Evolutionary conservation across 2,329 filamentous ascomycete genomes (phyloP).

Genomic region (Aspergillus brunneoviolaceus): DNA sequence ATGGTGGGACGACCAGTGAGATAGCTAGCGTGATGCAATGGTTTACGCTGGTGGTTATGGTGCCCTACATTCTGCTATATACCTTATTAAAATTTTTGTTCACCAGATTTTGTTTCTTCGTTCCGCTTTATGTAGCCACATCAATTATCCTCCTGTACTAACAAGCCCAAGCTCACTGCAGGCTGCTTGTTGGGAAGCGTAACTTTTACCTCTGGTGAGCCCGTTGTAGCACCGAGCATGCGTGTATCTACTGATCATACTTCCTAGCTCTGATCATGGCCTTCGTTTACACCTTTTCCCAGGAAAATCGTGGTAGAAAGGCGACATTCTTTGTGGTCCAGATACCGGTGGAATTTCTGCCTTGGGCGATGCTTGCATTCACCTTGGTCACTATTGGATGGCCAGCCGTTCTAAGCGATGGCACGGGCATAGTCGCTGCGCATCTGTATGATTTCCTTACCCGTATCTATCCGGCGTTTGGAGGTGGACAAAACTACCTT

Average conservation of each 20-base stretch:
- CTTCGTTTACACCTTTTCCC: constrained; percentile 78
- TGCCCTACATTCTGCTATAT: constrained; percentile 59
- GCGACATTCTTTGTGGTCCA: constrained; percentile 78
- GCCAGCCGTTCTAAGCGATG: constrained; percentile 59
- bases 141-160: constrained; percentile 21
- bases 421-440: constrained; percentile 79
- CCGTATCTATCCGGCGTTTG: constrained; percentile 83
- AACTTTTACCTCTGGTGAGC: constrained; percentile 42
- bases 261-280: constrained; percentile 69
- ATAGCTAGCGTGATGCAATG: constrained; percentile 56
- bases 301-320: constrained; percentile 77
- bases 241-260: constrained; percentile 45
- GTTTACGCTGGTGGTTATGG: constrained; percentile 63
- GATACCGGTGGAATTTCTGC: constrained; percentile 78
- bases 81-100: constrained; percentile 19
- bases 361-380: constrained; percentile 74
- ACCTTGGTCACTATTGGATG: constrained; percentile 68
- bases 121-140: constrained; percentile 23
- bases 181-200: constrained; percentile 34
- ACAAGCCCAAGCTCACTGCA: constrained; percentile 43
- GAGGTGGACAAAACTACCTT: constrained; percentile 75
- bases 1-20: constrained; percentile 75
- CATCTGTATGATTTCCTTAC: constrained; percentile 90
- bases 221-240: constrained; percentile 4
- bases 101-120: constrained; percentile 14